These are phyloP conservation scores for Adenanthera pavonina DNA, from an alignment of 306 rosid genomes.

Conservation along the genomic window DNA sequence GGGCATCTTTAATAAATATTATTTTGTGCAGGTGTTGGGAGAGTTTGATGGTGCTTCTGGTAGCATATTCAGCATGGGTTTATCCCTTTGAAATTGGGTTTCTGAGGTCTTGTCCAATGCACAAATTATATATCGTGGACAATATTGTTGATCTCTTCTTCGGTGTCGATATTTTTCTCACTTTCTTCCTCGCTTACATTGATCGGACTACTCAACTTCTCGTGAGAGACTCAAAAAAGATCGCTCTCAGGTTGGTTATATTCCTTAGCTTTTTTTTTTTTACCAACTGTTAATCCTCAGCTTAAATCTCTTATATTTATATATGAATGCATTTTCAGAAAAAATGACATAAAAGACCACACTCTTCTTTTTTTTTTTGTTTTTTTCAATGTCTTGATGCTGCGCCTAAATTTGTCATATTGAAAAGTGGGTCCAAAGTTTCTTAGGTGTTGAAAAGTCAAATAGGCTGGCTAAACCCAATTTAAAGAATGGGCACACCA, in stretches of 20 bases:
- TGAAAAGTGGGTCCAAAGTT: background rate
- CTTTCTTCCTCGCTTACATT: constrained; percentile 79
- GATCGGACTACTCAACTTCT: constrained; percentile 73
- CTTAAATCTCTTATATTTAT: no score
- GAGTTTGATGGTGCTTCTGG: constrained; percentile 61
- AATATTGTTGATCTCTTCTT: constrained; percentile 73
- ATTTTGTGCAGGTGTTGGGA: constrained; percentile 59
- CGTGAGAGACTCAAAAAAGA: constrained; percentile 66
- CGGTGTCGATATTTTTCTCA: constrained; percentile 69
- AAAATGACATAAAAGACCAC: no score
- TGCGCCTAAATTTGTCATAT: background rate
- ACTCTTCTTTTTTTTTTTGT: no score
- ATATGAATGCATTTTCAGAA: no score
- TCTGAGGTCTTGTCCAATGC: constrained; percentile 15
- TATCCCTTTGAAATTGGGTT: constrained; percentile 72
- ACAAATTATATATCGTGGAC: constrained; percentile 55
- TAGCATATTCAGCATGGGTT: constrained; percentile 62
- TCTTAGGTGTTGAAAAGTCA: background rate
- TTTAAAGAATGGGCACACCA: background rate
- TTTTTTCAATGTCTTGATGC: background rate
- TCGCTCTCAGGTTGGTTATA: constrained; percentile 61
- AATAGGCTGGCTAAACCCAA: constrained; percentile 23
- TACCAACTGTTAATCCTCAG: no score
- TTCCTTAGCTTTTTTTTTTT: no score
- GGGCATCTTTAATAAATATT: no score